Evolutionary conservation across 208 protist species (phyloP).

Genomic region (Trypanosoma cruzi): DNA sequence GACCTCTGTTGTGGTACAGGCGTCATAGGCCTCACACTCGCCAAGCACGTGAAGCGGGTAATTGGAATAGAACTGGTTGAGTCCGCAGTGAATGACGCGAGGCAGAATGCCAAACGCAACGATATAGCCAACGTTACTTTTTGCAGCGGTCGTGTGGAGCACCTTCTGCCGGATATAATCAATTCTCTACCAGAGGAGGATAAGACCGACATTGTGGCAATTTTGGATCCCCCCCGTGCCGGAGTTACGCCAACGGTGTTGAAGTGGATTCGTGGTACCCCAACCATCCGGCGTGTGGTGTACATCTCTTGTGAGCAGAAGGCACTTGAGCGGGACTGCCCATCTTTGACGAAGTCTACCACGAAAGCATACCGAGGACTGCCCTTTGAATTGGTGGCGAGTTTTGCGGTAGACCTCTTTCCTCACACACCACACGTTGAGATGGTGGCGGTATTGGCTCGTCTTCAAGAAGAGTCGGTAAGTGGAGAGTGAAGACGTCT

Average conservation of each 20-base stretch:
- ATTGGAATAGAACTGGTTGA: conserved; percentile 95
- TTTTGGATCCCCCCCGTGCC: conserved; percentile 91
- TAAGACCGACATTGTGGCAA: conserved; percentile 72
- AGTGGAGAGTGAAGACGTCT: conserved; percentile 1
- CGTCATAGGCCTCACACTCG: conserved; percentile 93
- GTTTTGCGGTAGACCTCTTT: conserved; percentile 95
- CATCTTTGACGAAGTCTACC: conserved; percentile 67
- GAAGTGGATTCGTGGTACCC: conserved; percentile 91
- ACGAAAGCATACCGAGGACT: conserved; percentile 76
- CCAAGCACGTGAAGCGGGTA: conserved; percentile 78
- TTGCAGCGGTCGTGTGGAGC: conserved; percentile 92
- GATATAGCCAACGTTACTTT: conserved; percentile 89
- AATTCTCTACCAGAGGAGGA: conserved; percentile 42
- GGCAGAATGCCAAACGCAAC: conserved; percentile 87
- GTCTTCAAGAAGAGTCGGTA: conserved; percentile 24
- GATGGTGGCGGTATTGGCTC: conserved; percentile 91
- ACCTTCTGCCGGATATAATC: conserved; percentile 77
- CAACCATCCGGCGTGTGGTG: conserved; percentile 88
- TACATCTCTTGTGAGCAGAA: conserved; percentile 97
- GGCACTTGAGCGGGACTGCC: conserved; percentile 89
- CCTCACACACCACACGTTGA: conserved; percentile 96
- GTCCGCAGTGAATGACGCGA: conserved; percentile 87
- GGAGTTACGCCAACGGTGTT: conserved; percentile 91
- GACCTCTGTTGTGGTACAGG: conserved; percentile 97
- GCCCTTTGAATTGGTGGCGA: conserved; percentile 86